phyloP scores from a whole-genome alignment of 2,329 filamentous ascomycete species.

The Metarhizium brunneum region DNA sequence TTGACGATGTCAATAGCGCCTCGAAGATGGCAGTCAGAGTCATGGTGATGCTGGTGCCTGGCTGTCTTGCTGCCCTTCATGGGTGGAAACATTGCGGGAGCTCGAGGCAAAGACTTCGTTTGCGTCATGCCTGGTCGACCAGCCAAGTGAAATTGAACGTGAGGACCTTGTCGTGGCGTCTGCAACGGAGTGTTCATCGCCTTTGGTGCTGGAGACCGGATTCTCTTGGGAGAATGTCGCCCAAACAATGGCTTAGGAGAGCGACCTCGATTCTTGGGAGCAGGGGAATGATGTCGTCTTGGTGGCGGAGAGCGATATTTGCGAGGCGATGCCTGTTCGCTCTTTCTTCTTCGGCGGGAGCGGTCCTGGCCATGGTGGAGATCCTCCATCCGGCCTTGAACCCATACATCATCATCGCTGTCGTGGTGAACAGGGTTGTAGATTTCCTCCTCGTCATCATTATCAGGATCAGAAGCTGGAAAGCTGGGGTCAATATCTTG shows the following conservation, averaged over 20 bases:
- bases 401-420: conserved; percentile 60
- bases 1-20: conserved; percentile 98
- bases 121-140: conserved; percentile 59
- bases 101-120: conserved; percentile 80
- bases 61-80: conserved; percentile 33
- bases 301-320: conserved; percentile 35
- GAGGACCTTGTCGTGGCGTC: conserved; percentile 30
- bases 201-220: conserved; percentile 60
- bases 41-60: conserved; percentile 16
- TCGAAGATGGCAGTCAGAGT: conserved; percentile 58
- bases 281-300: conserved; percentile 23
- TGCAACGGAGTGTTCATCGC: conserved; percentile 24
- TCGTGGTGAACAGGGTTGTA: conserved; percentile 48
- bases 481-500: conserved; percentile 98
- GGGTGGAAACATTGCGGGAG: conserved; percentile 59
- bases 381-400: conserved; percentile 64
- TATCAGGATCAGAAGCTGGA: conserved; percentile 85
- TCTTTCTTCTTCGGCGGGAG: conserved; percentile 39
- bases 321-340: conserved; percentile 34
- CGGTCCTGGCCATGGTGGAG: conserved; percentile 49
- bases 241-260: conserved; percentile 45
- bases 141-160: conserved; percentile 28
- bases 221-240: conserved; percentile 59
- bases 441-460: conserved; percentile 67
- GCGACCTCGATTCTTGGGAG: conserved; percentile 27